phyloP scores from a whole-genome alignment of 257 asterid species.

The Nicotiana paniculata region DNA sequence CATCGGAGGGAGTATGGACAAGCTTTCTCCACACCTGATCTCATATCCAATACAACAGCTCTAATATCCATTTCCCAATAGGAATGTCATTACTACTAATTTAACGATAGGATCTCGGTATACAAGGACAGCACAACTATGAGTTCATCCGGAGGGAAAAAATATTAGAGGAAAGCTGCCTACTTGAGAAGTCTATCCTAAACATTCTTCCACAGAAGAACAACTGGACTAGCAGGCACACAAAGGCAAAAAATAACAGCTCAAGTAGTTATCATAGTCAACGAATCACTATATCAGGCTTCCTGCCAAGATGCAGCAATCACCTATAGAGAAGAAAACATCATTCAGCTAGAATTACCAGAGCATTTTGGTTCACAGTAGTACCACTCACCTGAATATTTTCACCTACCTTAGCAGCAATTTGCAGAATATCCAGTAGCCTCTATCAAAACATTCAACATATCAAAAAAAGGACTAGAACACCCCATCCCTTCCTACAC shows the following conservation, averaged over 20 bases:
- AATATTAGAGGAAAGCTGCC: too few species aligned
- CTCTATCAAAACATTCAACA: conserved; percentile 78
- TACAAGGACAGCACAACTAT: too few species aligned
- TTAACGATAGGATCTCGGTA: too few species aligned
- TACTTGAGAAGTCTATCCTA: not conserved
- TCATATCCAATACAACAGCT: too few species aligned
- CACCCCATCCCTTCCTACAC: conserved; percentile 16
- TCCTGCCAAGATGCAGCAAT: not conserved
- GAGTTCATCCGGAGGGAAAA: too few species aligned
- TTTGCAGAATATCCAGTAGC: conserved; percentile 88
- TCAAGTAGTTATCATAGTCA: not conserved
- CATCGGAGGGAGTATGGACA: too few species aligned
- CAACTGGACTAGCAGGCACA: not conserved
- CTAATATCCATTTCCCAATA: too few species aligned
- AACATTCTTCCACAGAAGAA: not conserved
- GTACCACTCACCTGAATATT: conserved; percentile 97
- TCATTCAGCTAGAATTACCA: not conserved
- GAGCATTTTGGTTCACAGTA: conserved; percentile 7
- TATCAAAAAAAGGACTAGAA: conserved; percentile 46
- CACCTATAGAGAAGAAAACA: not conserved
- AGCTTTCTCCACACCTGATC: too few species aligned
- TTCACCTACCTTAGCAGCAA: conserved; percentile 85
- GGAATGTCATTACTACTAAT: too few species aligned
- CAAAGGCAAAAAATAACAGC: not conserved
- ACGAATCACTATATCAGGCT: not conserved